Percentiles rank a stretch among this genome's conserved stretches.
Conservation (phyloP, 176 grass and related monocot species). For the Puya raimondii region DNA sequence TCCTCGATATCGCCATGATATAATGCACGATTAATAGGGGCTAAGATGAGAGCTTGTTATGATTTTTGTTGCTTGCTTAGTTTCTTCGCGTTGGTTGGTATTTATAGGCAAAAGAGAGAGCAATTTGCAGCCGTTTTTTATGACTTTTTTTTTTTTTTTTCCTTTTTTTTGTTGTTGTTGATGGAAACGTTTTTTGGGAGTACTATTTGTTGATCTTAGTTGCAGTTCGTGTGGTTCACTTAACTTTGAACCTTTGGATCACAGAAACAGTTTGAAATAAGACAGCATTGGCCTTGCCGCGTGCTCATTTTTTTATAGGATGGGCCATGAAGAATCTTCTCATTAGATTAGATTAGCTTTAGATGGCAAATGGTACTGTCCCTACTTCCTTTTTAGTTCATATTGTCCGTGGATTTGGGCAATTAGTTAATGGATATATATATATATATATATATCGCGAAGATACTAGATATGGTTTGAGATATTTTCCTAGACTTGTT, state of each 20-base stretch:
- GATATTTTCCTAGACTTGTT: too few relatives aligned
- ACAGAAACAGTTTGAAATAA: neutral
- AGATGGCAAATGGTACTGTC: too few relatives aligned
- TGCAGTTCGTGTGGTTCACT: neutral
- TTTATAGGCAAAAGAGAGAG: neutral
- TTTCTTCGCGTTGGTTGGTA: neutral
- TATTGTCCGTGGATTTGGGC: too few relatives aligned
- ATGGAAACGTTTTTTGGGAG: too few relatives aligned
- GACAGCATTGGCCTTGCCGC: neutral
- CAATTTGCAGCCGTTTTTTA: neutral
- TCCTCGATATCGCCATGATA: slow-evolving; percentile 31
- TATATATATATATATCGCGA: too few relatives aligned
- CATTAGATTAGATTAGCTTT: too few relatives aligned
- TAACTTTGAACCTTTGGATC: neutral
- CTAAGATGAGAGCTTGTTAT: too few relatives aligned
- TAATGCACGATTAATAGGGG: neutral
- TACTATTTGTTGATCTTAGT: neutral
- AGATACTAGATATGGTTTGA: too few relatives aligned
- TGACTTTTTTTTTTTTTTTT: neutral
- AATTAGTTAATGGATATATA: too few relatives aligned
- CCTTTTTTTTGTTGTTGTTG: too few relatives aligned
- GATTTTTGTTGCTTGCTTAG: neutral
- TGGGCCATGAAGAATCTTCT: neutral
- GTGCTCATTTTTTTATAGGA: neutral
- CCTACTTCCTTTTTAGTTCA: too few relatives aligned